These are phyloP conservation scores for Trichoderma sp. DNA, from an alignment of 2,329 filamentous ascomycete species.

Conservation along the genomic window DNA sequence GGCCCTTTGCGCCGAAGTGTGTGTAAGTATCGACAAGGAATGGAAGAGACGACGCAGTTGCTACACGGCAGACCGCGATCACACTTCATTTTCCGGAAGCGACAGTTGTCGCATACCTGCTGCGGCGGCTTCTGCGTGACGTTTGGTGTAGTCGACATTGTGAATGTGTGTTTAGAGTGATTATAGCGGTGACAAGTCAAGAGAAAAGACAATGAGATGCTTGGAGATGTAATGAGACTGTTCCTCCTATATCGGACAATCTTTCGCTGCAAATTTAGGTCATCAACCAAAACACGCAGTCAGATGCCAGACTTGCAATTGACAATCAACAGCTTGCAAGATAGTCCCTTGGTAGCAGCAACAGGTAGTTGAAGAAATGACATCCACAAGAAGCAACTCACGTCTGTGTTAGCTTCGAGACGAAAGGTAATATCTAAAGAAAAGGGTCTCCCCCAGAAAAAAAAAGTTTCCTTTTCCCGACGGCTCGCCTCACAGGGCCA, in stretches of 20 bases:
- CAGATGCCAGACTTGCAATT: background rate
- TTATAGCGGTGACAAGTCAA: background rate
- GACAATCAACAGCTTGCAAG: background rate
- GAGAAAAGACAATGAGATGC: background rate
- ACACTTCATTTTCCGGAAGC: constrained; percentile 36
- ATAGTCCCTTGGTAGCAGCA: background rate
- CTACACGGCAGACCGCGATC: constrained; percentile 33
- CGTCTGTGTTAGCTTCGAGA: background rate
- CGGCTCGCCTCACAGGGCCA: constrained; percentile 1
- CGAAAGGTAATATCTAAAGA: background rate
- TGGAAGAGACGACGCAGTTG: constrained; percentile 29
- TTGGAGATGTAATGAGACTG: background rate
- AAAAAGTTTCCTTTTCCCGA: constrained; percentile 9
- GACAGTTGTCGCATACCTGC: constrained; percentile 34
- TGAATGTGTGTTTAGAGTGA: background rate
- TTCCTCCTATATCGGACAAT: background rate
- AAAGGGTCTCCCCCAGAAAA: background rate
- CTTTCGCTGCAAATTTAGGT: background rate
- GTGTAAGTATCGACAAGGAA: constrained; percentile 33
- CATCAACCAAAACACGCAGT: background rate
- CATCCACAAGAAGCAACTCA: background rate
- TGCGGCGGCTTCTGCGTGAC: background rate
- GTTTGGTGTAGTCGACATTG: background rate
- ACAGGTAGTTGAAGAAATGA: background rate
- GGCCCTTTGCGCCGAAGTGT: constrained; percentile 32